Conservation (phyloP, 1,284 basidiomycete species). For the Ustilago nuda region DNA sequence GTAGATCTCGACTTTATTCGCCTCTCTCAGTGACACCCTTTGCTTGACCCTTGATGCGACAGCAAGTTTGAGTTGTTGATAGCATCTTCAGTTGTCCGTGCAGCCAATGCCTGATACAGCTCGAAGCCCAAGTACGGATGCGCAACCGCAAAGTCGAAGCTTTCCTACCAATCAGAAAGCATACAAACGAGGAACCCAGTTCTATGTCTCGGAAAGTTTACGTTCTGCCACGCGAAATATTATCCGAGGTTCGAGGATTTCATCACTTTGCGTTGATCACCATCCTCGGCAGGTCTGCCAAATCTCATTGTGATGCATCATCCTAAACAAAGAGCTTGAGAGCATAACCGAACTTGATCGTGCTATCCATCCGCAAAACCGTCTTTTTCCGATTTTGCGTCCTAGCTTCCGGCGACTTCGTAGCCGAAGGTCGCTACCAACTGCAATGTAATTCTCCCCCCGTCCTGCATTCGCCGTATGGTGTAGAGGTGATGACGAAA, state of each 20-base stretch:
- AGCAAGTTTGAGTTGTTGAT: neutral
- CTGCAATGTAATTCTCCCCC: neutral
- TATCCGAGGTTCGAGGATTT: slow-evolving; percentile 1
- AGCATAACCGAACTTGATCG: neutral
- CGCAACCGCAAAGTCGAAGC: neutral
- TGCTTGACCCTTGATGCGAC: no score
- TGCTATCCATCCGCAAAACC: neutral
- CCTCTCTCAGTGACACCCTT: no score
- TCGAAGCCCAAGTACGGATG: neutral
- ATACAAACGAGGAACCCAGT: neutral
- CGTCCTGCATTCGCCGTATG: neutral
- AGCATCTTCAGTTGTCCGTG: neutral
- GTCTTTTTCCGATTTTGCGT: neutral
- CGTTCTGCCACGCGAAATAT: slow-evolving; percentile 21
- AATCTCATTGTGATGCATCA: neutral
- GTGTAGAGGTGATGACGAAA: neutral
- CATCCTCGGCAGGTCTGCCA: neutral
- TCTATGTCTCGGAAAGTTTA: slow-evolving; percentile 44
- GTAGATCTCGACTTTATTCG: neutral
- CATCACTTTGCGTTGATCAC: slow-evolving; percentile 7
- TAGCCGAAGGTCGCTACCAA: neutral
- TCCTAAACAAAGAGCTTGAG: neutral
- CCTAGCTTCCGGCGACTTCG: neutral
- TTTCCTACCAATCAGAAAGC: slow-evolving; percentile 7
- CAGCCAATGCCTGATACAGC: neutral